phyloP scores from a whole-genome alignment of 2,329 filamentous ascomycete genomes.

The Ustulina deusta region DNA sequence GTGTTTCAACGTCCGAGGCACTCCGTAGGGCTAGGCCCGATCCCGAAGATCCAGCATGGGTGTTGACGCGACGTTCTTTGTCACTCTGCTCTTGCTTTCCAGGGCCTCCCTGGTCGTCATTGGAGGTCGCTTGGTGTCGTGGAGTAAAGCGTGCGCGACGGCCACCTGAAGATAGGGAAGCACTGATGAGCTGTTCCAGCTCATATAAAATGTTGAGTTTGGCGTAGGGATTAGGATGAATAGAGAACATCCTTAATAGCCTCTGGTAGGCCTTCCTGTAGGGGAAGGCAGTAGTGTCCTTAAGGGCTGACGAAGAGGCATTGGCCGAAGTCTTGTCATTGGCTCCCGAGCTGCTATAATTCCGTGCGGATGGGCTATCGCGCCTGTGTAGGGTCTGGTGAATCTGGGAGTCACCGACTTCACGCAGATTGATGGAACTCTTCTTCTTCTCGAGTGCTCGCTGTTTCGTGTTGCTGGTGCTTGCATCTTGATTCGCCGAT shows the following conservation, averaged over 20 bases:
- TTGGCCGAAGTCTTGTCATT: slow-evolving; percentile 55
- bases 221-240: slow-evolving; percentile 86
- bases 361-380: slow-evolving; percentile 54
- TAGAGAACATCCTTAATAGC: slow-evolving; percentile 86
- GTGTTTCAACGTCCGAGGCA: slow-evolving; percentile 61
- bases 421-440: slow-evolving; percentile 74
- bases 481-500: slow-evolving; percentile 57
- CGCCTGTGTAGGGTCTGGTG: slow-evolving; percentile 56
- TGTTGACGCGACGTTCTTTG: slow-evolving; percentile 74
- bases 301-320: slow-evolving; percentile 40
- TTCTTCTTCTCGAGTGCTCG: slow-evolving; percentile 72
- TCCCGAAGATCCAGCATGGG: slow-evolving; percentile 55
- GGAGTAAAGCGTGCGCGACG: slow-evolving; percentile 52
- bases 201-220: slow-evolving; percentile 89
- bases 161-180: slow-evolving; percentile 74
- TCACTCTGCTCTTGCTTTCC: slow-evolving; percentile 72
- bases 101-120: slow-evolving; percentile 51
- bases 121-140: slow-evolving; percentile 55
- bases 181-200: slow-evolving; percentile 83
- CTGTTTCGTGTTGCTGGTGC: slow-evolving; percentile 60
- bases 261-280: slow-evolving; percentile 84
- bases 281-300: slow-evolving; percentile 72
- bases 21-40: slow-evolving; percentile 52
- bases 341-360: slow-evolving; percentile 57
- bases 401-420: slow-evolving; percentile 57